Percentiles rank a stretch among this genome's conserved stretches.
phyloP scores from a whole-genome alignment of 2,329 filamentous ascomycete species.

The Rachicladosporium sp. region DNA sequence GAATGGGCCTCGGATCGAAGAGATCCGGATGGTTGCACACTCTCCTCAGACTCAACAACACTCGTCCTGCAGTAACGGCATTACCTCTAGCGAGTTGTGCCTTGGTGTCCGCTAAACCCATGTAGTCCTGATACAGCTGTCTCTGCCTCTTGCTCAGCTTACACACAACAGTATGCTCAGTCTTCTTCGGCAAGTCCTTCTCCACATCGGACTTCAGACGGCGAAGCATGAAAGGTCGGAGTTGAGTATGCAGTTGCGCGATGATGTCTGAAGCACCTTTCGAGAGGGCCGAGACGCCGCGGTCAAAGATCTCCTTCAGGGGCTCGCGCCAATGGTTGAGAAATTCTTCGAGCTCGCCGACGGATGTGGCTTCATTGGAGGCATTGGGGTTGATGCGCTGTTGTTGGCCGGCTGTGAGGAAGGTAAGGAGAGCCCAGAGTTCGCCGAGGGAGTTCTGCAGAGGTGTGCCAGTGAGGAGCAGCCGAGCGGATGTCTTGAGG shows the following conservation, averaged over 20 bases:
- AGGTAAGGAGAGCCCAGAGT: slow-evolving; percentile 92
- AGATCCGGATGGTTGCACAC: slow-evolving; percentile 98
- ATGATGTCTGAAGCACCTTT: slow-evolving; percentile 88
- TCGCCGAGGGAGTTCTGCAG: slow-evolving; percentile 95
- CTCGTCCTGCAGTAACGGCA: slow-evolving; percentile 96
- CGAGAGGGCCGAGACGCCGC: slow-evolving; percentile 85
- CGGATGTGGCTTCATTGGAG: slow-evolving; percentile 64
- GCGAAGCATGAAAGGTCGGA: slow-evolving; percentile 81
- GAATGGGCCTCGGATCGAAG: slow-evolving; percentile 90
- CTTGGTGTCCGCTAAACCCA: slow-evolving; percentile 78
- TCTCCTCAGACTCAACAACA: slow-evolving; percentile 91
- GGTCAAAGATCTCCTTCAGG: slow-evolving; percentile 90
- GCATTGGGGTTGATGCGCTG: slow-evolving; percentile 42
- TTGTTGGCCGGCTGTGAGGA: slow-evolving; percentile 80
- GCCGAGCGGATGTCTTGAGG: slow-evolving; percentile 77
- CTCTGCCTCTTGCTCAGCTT: slow-evolving; percentile 89
- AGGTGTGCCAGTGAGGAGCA: slow-evolving; percentile 86
- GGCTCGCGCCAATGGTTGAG: slow-evolving; percentile 92
- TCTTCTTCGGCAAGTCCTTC: slow-evolving; percentile 97
- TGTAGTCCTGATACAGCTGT: slow-evolving; percentile 91
- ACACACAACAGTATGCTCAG: slow-evolving; percentile 93
- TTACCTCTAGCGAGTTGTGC: slow-evolving; percentile 85
- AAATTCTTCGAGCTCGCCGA: slow-evolving; percentile 90
- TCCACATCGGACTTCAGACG: slow-evolving; percentile 93
- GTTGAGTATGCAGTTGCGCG: slow-evolving; percentile 81